Evolutionary conservation across 2,329 filamentous ascomycete species (phyloP).

Genomic region (Monosporascus sp.): DNA sequence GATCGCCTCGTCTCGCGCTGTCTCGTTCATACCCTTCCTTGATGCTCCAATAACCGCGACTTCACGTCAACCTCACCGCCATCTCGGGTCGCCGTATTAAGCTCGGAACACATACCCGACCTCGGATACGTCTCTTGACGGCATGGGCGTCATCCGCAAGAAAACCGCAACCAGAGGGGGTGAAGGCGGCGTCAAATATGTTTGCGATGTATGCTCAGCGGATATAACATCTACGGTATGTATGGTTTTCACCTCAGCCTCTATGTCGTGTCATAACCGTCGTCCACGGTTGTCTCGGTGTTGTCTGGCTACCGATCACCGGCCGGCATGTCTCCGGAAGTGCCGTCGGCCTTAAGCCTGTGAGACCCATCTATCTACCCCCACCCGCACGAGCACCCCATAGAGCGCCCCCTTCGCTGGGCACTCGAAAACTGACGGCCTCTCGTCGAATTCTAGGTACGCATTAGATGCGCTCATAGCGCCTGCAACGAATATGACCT

Average conservation of each 20-base stretch:
- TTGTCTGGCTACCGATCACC: background rate
- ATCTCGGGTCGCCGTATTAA: background rate
- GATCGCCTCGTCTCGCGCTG: background rate
- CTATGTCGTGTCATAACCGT: conserved; percentile 2
- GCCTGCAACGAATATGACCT: conserved; percentile 92
- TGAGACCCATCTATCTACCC: background rate
- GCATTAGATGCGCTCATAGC: conserved; percentile 82
- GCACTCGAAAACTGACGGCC: background rate
- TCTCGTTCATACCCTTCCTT: background rate
- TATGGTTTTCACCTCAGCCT: conserved; percentile 14
- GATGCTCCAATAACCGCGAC: background rate
- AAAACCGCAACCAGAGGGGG: conserved; percentile 82
- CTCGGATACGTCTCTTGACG: conserved; percentile 15
- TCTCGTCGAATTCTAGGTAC: conserved; percentile 55
- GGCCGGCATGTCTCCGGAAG: background rate
- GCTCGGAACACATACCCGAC: background rate
- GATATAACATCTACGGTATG: conserved; percentile 95
- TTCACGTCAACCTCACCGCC: background rate
- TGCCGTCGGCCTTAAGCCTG: background rate
- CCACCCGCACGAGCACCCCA: background rate
- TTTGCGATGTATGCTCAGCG: conserved; percentile 93
- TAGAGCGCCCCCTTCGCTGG: background rate
- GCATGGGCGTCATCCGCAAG: conserved; percentile 93
- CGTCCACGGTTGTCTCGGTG: too few relatives aligned
- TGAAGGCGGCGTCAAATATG: conserved; percentile 88